phyloP scores from a whole-genome alignment of 495 filamentous ascomycete genomes.

The Xylaria telfairii region DNA sequence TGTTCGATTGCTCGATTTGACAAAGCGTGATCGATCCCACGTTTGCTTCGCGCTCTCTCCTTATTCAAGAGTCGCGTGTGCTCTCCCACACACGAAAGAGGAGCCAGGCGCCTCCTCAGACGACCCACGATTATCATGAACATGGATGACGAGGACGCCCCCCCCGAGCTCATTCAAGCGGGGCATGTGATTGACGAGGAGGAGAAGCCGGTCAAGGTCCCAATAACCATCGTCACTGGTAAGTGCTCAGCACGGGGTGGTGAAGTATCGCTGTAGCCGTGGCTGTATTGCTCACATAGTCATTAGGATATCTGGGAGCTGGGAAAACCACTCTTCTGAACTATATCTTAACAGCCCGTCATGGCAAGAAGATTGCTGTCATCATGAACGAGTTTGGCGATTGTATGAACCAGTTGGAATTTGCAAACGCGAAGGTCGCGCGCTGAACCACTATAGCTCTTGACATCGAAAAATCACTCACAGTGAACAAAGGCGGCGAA shows the following conservation, averaged over 20 bases:
- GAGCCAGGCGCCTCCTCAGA: not conserved
- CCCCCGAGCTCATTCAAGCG: conserved; percentile 73
- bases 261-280: not conserved
- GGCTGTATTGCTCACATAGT: conserved; percentile 29
- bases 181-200: conserved; percentile 41
- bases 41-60: not conserved
- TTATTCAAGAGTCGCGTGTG: not conserved
- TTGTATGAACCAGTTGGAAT: conserved; percentile 61
- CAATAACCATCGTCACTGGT: conserved; percentile 95
- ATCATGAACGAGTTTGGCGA: conserved; percentile 99
- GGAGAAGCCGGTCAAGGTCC: conserved; percentile 70
- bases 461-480: conserved; percentile 94
- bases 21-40: not conserved
- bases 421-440: not conserved
- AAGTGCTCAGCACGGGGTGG: conserved; percentile 34
- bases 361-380: conserved; percentile 97
- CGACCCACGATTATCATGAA: conserved; percentile 42
- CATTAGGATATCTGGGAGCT: conserved; percentile 80
- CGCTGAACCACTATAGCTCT: conserved; percentile 62
- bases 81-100: not conserved
- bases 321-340: conserved; percentile 96
- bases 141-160: conserved; percentile 64
- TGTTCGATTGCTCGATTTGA: not conserved
- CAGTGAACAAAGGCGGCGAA: conserved; percentile 82
- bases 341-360: conserved; percentile 89